Evolutionary conservation across 2,329 filamentous ascomycete species (phyloP).

Genomic region (Keithomyces neogunnii): DNA sequence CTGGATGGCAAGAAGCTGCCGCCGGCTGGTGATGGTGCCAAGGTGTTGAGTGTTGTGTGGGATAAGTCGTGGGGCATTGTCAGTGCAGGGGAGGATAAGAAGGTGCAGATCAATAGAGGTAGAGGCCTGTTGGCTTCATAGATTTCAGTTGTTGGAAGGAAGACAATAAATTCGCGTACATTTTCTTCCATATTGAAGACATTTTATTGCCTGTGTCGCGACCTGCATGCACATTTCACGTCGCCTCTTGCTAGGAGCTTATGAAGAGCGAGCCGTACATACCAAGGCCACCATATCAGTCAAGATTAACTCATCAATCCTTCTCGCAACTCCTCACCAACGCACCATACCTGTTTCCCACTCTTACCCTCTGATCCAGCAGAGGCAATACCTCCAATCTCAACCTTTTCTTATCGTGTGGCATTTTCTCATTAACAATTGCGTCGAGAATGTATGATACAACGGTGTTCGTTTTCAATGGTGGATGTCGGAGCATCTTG

Average conservation of each 20-base stretch:
- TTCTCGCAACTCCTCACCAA: conserved; percentile 17
- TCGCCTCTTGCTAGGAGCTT: too few relatives aligned
- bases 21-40: conserved; percentile 71
- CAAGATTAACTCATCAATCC: background rate
- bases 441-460: conserved; percentile 50
- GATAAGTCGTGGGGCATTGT: conserved; percentile 81
- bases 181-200: too few relatives aligned
- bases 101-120: conserved; percentile 80
- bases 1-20: conserved; percentile 54
- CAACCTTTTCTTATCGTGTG: conserved; percentile 38
- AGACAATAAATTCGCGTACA: background rate
- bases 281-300: background rate
- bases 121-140: conserved; percentile 39
- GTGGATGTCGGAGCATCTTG: conserved; percentile 48
- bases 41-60: conserved; percentile 87
- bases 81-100: conserved; percentile 87
- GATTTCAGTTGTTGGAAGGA: conserved; percentile 1
- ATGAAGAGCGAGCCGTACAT: too few relatives aligned
- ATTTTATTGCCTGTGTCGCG: too few relatives aligned
- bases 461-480: conserved; percentile 48
- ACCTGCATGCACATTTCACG: too few relatives aligned
- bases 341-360: conserved; percentile 15
- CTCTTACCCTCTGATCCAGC: conserved; percentile 16
- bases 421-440: conserved; percentile 41
- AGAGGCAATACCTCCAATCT: conserved; percentile 32